Conservation (phyloP, 352 stramenopile species). For the Albugo candida region DNA sequence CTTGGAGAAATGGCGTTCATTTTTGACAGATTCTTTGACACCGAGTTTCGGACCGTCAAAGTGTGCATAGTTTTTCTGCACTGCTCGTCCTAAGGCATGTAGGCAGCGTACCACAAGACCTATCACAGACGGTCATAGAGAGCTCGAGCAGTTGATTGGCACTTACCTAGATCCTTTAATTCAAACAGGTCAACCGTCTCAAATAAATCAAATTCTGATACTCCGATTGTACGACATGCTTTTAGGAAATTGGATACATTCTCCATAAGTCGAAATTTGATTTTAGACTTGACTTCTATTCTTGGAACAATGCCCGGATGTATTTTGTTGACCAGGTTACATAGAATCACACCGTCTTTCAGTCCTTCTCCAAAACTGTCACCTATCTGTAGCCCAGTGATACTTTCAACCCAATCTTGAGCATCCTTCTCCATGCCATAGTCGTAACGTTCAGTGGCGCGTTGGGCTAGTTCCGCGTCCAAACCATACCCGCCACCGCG, state of each 20-base stretch:
- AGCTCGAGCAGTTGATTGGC: too few relatives aligned
- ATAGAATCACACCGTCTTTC: slow-evolving; percentile 66
- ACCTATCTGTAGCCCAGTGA: slow-evolving; percentile 56
- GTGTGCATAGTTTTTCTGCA: slow-evolving; percentile 52
- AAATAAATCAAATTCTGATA: slow-evolving; percentile 82
- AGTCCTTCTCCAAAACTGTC: slow-evolving; percentile 63
- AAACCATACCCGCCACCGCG: slow-evolving; percentile 73
- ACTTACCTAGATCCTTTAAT: slow-evolving; percentile 63
- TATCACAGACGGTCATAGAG: too few relatives aligned
- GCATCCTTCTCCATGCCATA: slow-evolving; percentile 72
- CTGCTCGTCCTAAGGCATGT: slow-evolving; percentile 42
- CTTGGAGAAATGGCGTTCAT: slow-evolving; percentile 44
- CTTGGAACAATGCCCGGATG: slow-evolving; percentile 35
- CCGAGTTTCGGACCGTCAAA: slow-evolving; percentile 57
- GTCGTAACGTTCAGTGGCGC: slow-evolving; percentile 76
- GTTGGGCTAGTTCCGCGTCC: slow-evolving; percentile 74
- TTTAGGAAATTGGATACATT: slow-evolving; percentile 76
- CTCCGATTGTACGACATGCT: slow-evolving; percentile 61
- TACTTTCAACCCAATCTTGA: slow-evolving; percentile 66
- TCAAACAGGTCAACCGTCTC: slow-evolving; percentile 82
- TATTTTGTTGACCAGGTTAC: slow-evolving; percentile 67
- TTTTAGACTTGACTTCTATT: slow-evolving; percentile 68
- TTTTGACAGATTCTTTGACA: slow-evolving; percentile 66
- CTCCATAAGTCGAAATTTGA: slow-evolving; percentile 88
- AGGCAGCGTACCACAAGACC: slow-evolving; percentile 64